A percentile compares a stretch with the other conserved stretches of the same genome.
Evolutionary conservation across 257 asterid genomes (phyloP).

Genomic region (Linderniella brevidens): DNA sequence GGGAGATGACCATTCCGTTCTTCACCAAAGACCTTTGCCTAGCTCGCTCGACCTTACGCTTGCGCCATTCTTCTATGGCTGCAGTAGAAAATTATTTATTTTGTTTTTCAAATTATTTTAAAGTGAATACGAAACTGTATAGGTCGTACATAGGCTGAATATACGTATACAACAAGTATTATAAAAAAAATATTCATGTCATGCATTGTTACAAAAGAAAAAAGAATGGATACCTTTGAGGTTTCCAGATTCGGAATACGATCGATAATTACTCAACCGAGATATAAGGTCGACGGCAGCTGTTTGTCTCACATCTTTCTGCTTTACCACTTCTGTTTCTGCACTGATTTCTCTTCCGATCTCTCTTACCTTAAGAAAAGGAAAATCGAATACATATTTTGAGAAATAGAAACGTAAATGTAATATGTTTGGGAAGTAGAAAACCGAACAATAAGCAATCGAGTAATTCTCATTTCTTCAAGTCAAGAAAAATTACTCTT

Average conservation of each 20-base stretch:
- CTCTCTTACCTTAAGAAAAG: slow-evolving; percentile 51
- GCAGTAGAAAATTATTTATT: slow-evolving; percentile 1
- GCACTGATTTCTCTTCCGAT: slow-evolving; percentile 34
- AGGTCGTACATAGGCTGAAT: not conserved
- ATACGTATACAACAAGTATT: too few species aligned
- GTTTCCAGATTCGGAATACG: slow-evolving; percentile 66
- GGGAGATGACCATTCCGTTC: slow-evolving; percentile 22
- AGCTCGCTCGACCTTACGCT: slow-evolving; percentile 83
- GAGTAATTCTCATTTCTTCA: too few species aligned
- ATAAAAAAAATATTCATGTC: too few species aligned
- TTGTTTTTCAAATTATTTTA: not conserved
- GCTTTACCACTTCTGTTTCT: slow-evolving; percentile 31
- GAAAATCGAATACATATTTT: not conserved
- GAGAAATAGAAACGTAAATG: too few species aligned
- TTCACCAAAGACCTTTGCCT: slow-evolving; percentile 46
- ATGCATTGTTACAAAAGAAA: too few species aligned
- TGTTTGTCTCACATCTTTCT: slow-evolving; percentile 57
- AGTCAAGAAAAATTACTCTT: slow-evolving; percentile 62
- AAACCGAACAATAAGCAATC: too few species aligned
- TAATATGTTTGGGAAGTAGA: too few species aligned
- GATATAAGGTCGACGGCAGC: slow-evolving; percentile 71
- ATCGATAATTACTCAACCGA: slow-evolving; percentile 58
- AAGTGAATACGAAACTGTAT: not conserved
- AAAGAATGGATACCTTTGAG: slow-evolving; percentile 32
- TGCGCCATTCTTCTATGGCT: slow-evolving; percentile 93